phyloP scores from a whole-genome alignment of 192 early-diverging fungal species.

The Lobosporangium transversale region DNA sequence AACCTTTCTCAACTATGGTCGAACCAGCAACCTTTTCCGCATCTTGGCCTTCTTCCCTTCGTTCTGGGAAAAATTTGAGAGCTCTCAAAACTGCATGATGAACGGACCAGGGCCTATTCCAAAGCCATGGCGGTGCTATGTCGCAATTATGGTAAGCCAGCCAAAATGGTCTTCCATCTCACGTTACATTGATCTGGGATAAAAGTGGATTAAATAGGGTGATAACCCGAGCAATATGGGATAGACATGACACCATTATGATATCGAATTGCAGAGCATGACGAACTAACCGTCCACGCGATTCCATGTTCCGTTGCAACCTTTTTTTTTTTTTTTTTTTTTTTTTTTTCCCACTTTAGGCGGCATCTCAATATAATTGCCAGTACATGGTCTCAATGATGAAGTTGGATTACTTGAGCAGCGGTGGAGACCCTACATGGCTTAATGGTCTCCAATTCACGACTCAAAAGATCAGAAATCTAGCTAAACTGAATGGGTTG shows the following conservation, averaged over 20 bases:
- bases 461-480: conserved; percentile 60
- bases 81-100: conserved; percentile 50
- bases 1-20: conserved; percentile 59
- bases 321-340: no score
- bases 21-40: conserved; percentile 59
- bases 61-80: conserved; percentile 62
- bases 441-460: conserved; percentile 56
- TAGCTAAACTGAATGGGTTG: conserved; percentile 54
- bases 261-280: neutral
- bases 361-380: conserved; percentile 63
- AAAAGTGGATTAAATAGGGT: no score
- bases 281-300: neutral
- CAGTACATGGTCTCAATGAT: conserved; percentile 64
- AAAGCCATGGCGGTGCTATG: conserved; percentile 59
- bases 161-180: no score
- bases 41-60: conserved; percentile 66
- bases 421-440: conserved; percentile 65
- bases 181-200: no score
- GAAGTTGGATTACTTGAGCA: conserved; percentile 60
- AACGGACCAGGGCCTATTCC: conserved; percentile 59
- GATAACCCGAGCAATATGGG: neutral
- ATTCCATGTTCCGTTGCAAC: conserved; percentile 3
- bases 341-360: no score
- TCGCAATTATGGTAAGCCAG: conserved; percentile 62
- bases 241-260: conserved; percentile 8